Conservation (phyloP, 169 alveolate genomes). For the Plasmodium adleri region DNA sequence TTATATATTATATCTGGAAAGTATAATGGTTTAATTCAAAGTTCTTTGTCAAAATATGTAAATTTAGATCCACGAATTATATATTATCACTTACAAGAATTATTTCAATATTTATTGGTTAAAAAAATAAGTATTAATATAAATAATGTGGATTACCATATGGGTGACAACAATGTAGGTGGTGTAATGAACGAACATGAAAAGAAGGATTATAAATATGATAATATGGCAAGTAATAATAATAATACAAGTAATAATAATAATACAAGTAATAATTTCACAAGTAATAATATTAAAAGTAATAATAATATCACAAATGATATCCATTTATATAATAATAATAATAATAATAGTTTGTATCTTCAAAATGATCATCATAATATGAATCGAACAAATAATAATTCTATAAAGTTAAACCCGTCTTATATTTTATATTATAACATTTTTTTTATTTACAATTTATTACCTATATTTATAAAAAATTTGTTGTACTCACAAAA, state of each 20-base stretch:
- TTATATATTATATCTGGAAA: conserved; percentile 36
- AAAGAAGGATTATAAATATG: too few species aligned
- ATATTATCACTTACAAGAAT: conserved; percentile 46
- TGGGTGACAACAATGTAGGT: not conserved
- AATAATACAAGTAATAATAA: too few species aligned
- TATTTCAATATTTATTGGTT: conserved; percentile 55
- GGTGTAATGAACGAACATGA: too few species aligned
- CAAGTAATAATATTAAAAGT: too few species aligned
- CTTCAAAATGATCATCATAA: too few species aligned
- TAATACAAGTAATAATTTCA: too few species aligned
- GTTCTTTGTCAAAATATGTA: conserved; percentile 46
- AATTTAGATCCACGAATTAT: conserved; percentile 49
- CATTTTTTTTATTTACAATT: conserved; percentile 52
- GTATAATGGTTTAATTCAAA: conserved; percentile 58
- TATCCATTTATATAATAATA: too few species aligned
- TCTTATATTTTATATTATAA: conserved; percentile 64
- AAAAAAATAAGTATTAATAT: conserved; percentile 73
- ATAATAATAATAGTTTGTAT: too few species aligned
- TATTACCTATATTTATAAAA: conserved; percentile 69
- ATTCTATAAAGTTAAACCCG: conserved; percentile 41
- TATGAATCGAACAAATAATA: conserved; percentile 1
- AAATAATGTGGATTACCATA: conserved; percentile 10
- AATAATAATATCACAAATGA: too few species aligned
- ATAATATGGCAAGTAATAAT: not conserved
- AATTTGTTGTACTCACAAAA: conserved; percentile 56